Base-by-base conservation (phyloP, 768 basidiomycete species). In the Lactifluus hygrophoroides region DNA sequence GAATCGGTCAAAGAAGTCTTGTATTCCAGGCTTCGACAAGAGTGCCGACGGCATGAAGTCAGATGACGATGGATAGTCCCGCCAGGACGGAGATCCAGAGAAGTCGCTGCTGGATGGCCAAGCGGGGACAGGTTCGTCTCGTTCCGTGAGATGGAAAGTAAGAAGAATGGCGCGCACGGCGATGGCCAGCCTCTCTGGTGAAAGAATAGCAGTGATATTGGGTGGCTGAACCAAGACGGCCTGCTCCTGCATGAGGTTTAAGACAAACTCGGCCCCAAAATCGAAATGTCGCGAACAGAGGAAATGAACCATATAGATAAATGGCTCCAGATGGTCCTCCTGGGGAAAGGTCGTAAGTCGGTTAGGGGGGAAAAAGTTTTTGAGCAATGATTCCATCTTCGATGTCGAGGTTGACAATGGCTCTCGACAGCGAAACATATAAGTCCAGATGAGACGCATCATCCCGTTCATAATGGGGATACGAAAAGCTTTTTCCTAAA, bases 351-450 rank as follows among this genome's bases (percentile, higher is more conserved):
- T 73, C 5, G 72, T 70, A 4, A 80, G 70, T 25, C 87, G 80
- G 56, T 84, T 84, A 4, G 82, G 67, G 5, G 94, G 91, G 68
- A 94, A 91, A 70, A 94, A 86, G 51, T 84, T 76, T 64, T 84
- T 90, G 50, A 90, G 67, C 38, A 94, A 66, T 0, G 71, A 73
- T 61, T 96, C 93, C 40, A 97, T 71, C 66, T 86, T 91, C 28
- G 82, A 73, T n/a, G 84, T 82, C n/a, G 83, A 84, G 3, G 88
- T 86, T 0, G 93, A 88, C 2, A 82, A 74, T 5, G 88, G 79
- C 70, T 97, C 94, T 62, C 87, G 84, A 67, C 92, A 94, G 16
- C 94, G 86, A 68, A 91, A 94, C n/a, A 96, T 76, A 70, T 96
- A 97, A 2, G 93, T 90, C 94, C 94, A 97, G 34, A 94, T 73